These are phyloP conservation scores for Paradendryphiella salina DNA, from an alignment of 2,329 filamentous ascomycete species.

Conservation along the genomic window DNA sequence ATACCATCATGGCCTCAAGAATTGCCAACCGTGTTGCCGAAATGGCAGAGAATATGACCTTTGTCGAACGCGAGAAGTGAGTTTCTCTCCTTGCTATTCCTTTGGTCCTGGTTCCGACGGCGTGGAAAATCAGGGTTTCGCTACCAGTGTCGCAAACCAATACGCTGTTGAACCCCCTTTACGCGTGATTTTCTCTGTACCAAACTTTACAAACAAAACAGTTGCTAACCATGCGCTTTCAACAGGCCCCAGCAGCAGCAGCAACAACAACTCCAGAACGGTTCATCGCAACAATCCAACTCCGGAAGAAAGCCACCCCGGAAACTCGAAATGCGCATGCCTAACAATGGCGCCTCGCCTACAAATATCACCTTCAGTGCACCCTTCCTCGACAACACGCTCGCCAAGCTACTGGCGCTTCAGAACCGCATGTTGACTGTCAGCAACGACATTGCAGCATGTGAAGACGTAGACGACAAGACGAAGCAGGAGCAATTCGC, in stretches of 20 bases:
- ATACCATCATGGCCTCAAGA: constrained; percentile 56
- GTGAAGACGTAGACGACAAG: constrained; percentile 52
- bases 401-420: constrained; percentile 54
- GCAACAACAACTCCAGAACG: constrained; percentile 27
- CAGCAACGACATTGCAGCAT: constrained; percentile 52
- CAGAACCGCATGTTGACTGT: constrained; percentile 57
- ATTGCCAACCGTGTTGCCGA: constrained; percentile 57
- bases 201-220: neutral
- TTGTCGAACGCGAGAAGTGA: constrained; percentile 52
- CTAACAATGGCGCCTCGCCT: constrained; percentile 39
- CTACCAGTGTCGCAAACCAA: too few relatives aligned
- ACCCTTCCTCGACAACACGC: constrained; percentile 57
- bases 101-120: constrained; percentile 15
- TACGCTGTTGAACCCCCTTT: too few relatives aligned
- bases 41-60: constrained; percentile 58
- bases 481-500: constrained; percentile 56
- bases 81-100: constrained; percentile 8
- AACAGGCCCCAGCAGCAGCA: constrained; percentile 24
- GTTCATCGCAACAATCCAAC: constrained; percentile 19
- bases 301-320: constrained; percentile 50
- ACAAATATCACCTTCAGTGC: constrained; percentile 55
- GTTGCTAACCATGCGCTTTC: constrained; percentile 16
- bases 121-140: constrained; percentile 3
- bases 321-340: constrained; percentile 56
- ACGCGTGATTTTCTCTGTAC: too few relatives aligned